These are phyloP conservation scores for Coemansia asiatica DNA, from an alignment of 192 early-diverging fungal species.

Conservation along the genomic window DNA sequence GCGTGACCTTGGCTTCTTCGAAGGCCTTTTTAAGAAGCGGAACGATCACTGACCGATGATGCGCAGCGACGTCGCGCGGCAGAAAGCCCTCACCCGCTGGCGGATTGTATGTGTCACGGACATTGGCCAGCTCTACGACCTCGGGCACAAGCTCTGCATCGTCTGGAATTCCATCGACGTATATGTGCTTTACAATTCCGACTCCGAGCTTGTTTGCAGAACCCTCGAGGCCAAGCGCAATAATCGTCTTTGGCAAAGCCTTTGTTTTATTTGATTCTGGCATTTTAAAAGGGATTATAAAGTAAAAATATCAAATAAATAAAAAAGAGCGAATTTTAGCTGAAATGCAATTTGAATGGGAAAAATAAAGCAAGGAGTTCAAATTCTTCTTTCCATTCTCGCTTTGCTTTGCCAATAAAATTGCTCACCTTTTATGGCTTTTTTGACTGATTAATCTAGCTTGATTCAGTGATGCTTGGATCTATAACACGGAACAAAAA, in stretches of 20 bases:
- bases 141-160: conserved; percentile 57
- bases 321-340: too few relatives aligned
- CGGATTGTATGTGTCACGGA: conserved; percentile 92
- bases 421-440: too few relatives aligned
- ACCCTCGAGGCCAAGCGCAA: conserved; percentile 80
- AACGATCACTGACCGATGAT: conserved; percentile 82
- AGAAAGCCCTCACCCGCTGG: conserved; percentile 95
- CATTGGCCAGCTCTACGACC: conserved; percentile 77
- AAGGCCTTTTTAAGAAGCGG: conserved; percentile 76
- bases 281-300: background rate
- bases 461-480: too few relatives aligned
- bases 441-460: too few relatives aligned
- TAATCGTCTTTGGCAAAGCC: conserved; percentile 46
- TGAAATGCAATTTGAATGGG: too few relatives aligned
- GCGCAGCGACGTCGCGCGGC: conserved; percentile 89
- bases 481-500: too few relatives aligned
- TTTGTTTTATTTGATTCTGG: background rate
- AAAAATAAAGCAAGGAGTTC: too few relatives aligned
- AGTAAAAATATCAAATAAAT: background rate
- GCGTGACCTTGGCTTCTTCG: conserved; percentile 68
- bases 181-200: conserved; percentile 82
- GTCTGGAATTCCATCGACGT: conserved; percentile 28
- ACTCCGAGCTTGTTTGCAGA: conserved; percentile 98
- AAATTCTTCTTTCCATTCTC: too few relatives aligned
- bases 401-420: too few relatives aligned